These are phyloP conservation scores for Bruguiera gymnorhiza DNA, from an alignment of 345 rosid genomes.

Conservation along the genomic window DNA sequence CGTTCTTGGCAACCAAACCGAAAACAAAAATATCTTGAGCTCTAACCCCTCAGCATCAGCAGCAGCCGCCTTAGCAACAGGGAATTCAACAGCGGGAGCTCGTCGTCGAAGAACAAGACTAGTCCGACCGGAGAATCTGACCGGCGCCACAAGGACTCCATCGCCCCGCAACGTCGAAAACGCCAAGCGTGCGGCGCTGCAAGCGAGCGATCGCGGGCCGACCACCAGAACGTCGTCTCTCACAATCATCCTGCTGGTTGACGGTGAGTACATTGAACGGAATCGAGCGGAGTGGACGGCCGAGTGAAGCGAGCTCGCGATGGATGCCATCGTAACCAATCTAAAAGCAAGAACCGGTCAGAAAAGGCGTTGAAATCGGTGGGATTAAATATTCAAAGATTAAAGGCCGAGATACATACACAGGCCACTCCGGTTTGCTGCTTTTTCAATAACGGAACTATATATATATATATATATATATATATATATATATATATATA, in stretches of 20 bases:
- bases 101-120: constrained; percentile 21
- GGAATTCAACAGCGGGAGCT: constrained; percentile 14
- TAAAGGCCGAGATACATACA: too few species aligned
- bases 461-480: too few species aligned
- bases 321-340: neutral
- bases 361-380: too few species aligned
- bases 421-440: too few species aligned
- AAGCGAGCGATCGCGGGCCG: constrained; percentile 16
- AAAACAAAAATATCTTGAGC: constrained; percentile 6
- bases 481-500: too few species aligned
- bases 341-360: too few species aligned
- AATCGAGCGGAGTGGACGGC: neutral
- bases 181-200: constrained; percentile 17
- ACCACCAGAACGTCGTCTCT: neutral
- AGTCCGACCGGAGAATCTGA: constrained; percentile 21
- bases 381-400: too few species aligned
- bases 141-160: neutral
- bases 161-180: constrained; percentile 31
- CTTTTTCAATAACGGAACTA: too few species aligned
- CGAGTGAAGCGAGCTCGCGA: neutral
- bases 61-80: constrained; percentile 37
- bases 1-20: constrained; percentile 25
- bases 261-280: neutral
- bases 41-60: constrained; percentile 42
- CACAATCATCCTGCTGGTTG: neutral